Base-by-base conservation (phyloP, 2,329 filamentous ascomycete genomes). In the Hirsutella rhossiliensis region DNA sequence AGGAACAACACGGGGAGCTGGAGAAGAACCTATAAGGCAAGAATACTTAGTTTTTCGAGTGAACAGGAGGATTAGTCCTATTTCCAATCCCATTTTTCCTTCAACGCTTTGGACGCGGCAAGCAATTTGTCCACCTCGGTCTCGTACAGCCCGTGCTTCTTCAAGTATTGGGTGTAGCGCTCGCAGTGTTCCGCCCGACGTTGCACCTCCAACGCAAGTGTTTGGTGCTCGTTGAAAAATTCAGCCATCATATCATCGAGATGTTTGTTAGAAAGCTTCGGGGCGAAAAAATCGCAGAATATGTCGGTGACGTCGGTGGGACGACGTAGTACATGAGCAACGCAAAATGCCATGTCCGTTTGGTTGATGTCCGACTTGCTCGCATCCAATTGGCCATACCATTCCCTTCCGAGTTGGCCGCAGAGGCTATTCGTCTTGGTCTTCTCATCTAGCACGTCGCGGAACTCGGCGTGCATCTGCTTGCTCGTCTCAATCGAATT, bases 81-180 rank as follows among this genome's bases (percentile, higher is more conserved):
- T 27, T 20, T 28, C 46, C 49, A 51, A 31, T 41, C 44, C 41
- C 34, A 48, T 46, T 49, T 49, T 42, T 23, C 47, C 40, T 44
- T 48, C 4, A 52, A 36, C 1, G 42, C 45, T 38, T 49, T 45
- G n/a, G 47, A 48, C 42, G 37, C 40, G 7, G 45, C 46, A 36
- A 50, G 41, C 37, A 49, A 36, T 28, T 40, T 48, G 11, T 47
- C 48, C 30, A 30, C 3, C 41, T 48, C 41, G 3, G 47, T 46
- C 34, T 48, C 47, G 28, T 51, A 47, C 12, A 52, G 39, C 12
- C 48, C 48, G 12, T 53, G 48, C 11, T 47, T 34, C 41, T 50
- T 50, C 31, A 52, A 39, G 28, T 50, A 46, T 15, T 47, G 36
- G 15, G 49, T 51, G 27, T 51, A 54, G n/a, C 39, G 47, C 30